Evolutionary conservation across 1,139 yeast genomes (phyloP), one percentile per base, ranked within the genome.

Genomic region (Sugiyamaella paludigena): DNA sequence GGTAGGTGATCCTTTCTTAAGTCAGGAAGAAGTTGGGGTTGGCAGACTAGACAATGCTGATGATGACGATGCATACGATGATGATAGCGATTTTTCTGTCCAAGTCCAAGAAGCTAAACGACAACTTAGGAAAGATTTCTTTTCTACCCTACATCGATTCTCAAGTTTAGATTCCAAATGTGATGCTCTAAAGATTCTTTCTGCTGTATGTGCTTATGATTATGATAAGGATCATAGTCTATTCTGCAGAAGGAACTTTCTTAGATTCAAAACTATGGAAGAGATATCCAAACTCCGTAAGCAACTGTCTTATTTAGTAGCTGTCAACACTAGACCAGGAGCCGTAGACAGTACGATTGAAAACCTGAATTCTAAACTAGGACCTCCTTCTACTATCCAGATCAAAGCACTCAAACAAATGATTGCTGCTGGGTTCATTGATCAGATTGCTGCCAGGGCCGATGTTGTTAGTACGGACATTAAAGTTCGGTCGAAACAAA

Each of bases 341-440:
- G 85, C 87, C 0, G 73, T 75, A 0, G 69, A 73, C 2, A 70
- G 75, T 1, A 58, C 64, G 1, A 68, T 70, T 7, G 75, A 72
- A n/a, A 67, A 73, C 19, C 80, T 81, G 7, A 58, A 79, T 55
- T 53, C 52, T n/a, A 84, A 81, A 60, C 71, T 88, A 28, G 79
- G 76, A 0, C 80, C 87, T 8, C 98, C 98, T 0, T 68, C 76
- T 8, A 76, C 79, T 43, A 66, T 70, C 12, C 98, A 94, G 69
- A 65, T 88, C 9, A 77, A 81, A 47, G 85, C 95, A 1, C 70
- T 94, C 56, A 91, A 89, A 62, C 98, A 94, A 67, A 91, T 94
- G 82, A 74, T 92, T 8, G 80, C 96, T 2, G 84, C 97, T 0
- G 98, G 98, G 0, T 94, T 87, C 60, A 75, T 92, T 43, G 98